Evolutionary conservation across 768 basidiomycete species (phyloP).

Genomic region (Lactarius tabidus): DNA sequence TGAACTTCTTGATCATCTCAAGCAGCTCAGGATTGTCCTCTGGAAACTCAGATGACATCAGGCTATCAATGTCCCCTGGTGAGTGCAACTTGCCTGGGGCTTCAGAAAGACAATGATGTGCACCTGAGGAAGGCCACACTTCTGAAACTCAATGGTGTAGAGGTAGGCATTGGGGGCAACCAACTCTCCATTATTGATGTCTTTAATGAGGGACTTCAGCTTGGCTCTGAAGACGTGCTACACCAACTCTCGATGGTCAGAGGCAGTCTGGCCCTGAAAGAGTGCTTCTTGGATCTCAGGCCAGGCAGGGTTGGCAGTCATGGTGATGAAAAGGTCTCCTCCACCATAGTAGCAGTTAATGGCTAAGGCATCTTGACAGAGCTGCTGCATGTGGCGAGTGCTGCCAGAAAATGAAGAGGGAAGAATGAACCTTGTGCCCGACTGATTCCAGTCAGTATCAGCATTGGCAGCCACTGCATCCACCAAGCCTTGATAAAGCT

Average conservation of each 20-base stretch:
- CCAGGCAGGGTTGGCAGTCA: constrained; percentile 52
- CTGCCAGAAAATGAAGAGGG: no score
- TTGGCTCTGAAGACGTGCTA: constrained; percentile 44
- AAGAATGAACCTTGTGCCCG: no score
- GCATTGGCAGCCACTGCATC: no score
- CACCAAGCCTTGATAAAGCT: no score
- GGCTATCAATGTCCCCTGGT: constrained; percentile 37
- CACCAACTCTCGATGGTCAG: constrained; percentile 47
- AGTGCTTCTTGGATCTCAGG: constrained; percentile 25
- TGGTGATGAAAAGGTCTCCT: constrained; percentile 7
- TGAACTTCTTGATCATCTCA: constrained; percentile 37
- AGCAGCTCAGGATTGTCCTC: constrained; percentile 39
- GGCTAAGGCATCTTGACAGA: no score
- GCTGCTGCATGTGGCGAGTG: no score
- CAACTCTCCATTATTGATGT: constrained; percentile 40
- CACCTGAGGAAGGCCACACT: constrained; percentile 51
- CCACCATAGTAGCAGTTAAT: no score
- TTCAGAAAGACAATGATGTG: constrained; percentile 47
- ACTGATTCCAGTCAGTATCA: no score
- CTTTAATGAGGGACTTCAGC: constrained; percentile 32
- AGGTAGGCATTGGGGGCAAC: constrained; percentile 42
- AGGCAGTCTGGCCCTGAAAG: constrained; percentile 29
- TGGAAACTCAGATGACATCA: constrained; percentile 43
- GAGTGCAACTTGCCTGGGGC: constrained; percentile 33
- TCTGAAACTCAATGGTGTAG: constrained; percentile 57